Evolutionary conservation across 192 early-diverging fungal species (phyloP), one percentile per base, ranked within the genome.

Genomic region (Umbelopsis sp.): DNA sequence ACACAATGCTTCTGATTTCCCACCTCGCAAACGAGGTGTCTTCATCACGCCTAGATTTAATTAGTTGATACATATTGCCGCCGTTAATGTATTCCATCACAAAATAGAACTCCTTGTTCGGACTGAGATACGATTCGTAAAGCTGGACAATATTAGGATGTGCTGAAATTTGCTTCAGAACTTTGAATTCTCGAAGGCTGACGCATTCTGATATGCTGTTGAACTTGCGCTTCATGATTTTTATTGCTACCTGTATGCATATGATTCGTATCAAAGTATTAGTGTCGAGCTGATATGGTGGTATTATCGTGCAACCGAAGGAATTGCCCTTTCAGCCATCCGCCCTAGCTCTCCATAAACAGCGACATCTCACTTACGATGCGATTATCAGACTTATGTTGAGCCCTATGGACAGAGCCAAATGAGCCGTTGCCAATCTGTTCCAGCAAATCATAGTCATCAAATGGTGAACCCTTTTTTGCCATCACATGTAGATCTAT

Each of bases 1-100:
- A 96, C 87, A 88, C 88, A 67, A 95, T 92, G 41, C 82, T 85
- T 67, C 90, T 88, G 53, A 97, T 85, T 35, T 86, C 84, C 3
- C 70, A 73, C 69, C 93, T 90, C 8, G 84, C 75, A 73, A 96
- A 83, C 11, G 76, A 74, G n/a, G 15, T 41, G 16, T 61, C 55
- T 22, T 74, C 66, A 16, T 90, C 94, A 20, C 92, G 87, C 22
- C 89, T 84, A 20, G 89, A 85, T 65, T 91, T 91, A 11, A 94
- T 94, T 64, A 91, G 74, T 78, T 99, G 94, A 76, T 97, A 97
- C 47, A 99, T 79, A 77, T 98, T 97, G 25, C 92, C 95, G 12
- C 78, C 74, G 64, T 99, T 93, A 89, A 97, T 93, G 65, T 89
- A 93, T 79, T 99, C 97, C 79, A 99, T 96, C 0, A 99, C 94